phyloP scores from a whole-genome alignment of 352 stramenopile species.

The Peronospora destructor region DNA sequence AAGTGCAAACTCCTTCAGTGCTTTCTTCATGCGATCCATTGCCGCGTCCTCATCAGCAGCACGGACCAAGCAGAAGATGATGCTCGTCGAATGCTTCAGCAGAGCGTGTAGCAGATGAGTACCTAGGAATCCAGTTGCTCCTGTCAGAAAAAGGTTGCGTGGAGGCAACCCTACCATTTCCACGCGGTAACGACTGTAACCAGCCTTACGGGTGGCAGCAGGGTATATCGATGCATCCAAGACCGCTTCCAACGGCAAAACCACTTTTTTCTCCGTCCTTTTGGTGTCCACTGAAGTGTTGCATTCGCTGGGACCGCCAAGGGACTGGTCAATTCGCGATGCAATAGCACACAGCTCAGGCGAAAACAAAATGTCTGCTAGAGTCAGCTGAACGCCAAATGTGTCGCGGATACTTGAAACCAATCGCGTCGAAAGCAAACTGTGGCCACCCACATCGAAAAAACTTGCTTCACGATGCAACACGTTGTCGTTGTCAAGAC shows the following conservation, averaged over 20 bases:
- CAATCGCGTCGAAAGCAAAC: slow-evolving; percentile 62
- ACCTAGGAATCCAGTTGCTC: slow-evolving; percentile 88
- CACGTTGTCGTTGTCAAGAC: slow-evolving; percentile 45
- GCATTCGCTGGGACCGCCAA: slow-evolving; percentile 10
- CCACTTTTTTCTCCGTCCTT: slow-evolving; percentile 34
- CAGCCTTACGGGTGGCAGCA: slow-evolving; percentile 56
- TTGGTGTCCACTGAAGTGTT: not conserved
- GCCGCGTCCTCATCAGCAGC: slow-evolving; percentile 40
- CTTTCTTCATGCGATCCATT: slow-evolving; percentile 47
- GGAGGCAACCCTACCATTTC: slow-evolving; percentile 69
- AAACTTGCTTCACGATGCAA: slow-evolving; percentile 63
- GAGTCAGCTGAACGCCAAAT: slow-evolving; percentile 60
- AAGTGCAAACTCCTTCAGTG: slow-evolving; percentile 51
- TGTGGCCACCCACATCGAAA: slow-evolving; percentile 80
- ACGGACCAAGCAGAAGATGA: slow-evolving; percentile 82
- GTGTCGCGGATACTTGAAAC: slow-evolving; percentile 62
- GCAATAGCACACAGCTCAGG: slow-evolving; percentile 55
- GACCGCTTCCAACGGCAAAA: slow-evolving; percentile 57
- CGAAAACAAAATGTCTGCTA: slow-evolving; percentile 66
- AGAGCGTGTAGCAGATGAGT: slow-evolving; percentile 79
- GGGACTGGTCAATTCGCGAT: slow-evolving; percentile 38
- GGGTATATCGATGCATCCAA: slow-evolving; percentile 68
- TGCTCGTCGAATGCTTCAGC: slow-evolving; percentile 56
- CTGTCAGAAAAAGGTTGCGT: slow-evolving; percentile 83
- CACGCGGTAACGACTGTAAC: slow-evolving; percentile 74